phyloP scores from a whole-genome alignment of 2,329 filamentous ascomycete genomes.

The Trichophyton mentagrophytes region DNA sequence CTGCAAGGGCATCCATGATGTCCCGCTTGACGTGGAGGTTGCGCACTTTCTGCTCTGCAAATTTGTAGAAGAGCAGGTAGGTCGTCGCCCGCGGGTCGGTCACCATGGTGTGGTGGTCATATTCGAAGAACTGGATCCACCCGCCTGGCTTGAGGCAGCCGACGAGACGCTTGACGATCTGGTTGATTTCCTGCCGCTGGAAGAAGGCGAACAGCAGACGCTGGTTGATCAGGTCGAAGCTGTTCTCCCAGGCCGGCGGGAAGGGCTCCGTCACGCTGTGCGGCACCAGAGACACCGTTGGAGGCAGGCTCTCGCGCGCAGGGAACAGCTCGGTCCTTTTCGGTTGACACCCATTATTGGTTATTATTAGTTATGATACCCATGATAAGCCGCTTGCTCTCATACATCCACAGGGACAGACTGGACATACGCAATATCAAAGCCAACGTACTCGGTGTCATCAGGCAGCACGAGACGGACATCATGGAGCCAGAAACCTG shows the following conservation, averaged over 20 bases:
- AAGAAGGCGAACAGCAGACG: conserved; percentile 1
- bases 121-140: conserved; percentile 4
- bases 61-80: conserved; percentile 1
- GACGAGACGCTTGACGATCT: background rate
- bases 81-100: background rate
- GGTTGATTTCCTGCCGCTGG: conserved; percentile 4
- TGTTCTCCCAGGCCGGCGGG: conserved; percentile 3
- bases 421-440: conserved; percentile 1
- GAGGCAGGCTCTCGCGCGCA: background rate
- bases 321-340: background rate
- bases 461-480: background rate
- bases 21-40: background rate
- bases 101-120: background rate
- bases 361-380: too few relatives aligned
- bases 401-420: background rate
- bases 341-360: background rate
- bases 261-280: conserved; percentile 2
- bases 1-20: background rate
- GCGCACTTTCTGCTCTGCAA: background rate
- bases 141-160: background rate
- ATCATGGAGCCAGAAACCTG: conserved; percentile 1
- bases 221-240: conserved; percentile 6
- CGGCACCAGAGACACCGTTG: background rate
- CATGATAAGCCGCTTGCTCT: too few relatives aligned
- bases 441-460: background rate